phyloP scores from a whole-genome alignment of 768 basidiomycete genomes.

The Daedalea quercina region DNA sequence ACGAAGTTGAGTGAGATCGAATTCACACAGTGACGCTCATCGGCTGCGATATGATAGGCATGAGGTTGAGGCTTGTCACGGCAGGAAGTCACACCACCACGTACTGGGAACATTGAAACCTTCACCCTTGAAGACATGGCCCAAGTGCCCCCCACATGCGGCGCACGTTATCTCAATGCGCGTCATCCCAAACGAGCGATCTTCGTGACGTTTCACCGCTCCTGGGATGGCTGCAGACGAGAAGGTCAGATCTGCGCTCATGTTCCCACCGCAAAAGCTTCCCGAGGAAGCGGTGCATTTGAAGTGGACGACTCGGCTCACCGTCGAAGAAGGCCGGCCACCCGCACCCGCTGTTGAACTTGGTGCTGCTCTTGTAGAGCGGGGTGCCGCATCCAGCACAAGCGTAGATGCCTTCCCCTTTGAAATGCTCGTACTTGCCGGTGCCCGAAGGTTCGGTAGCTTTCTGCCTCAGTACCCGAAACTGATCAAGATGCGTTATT shows the following conservation, averaged over 20 bases:
- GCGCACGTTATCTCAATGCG: constrained; percentile 87
- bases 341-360: constrained; percentile 90
- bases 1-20: constrained; percentile 78
- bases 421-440: constrained; percentile 73
- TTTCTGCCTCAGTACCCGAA: constrained; percentile 78
- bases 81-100: constrained; percentile 18
- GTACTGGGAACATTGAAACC: constrained; percentile 72
- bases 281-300: not conserved
- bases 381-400: constrained; percentile 81
- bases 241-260: not conserved
- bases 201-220: constrained; percentile 75
- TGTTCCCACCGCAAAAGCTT: not conserved
- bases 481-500: constrained; percentile 37
- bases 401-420: constrained; percentile 58
- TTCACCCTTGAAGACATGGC: constrained; percentile 95
- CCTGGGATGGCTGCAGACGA: constrained; percentile 72
- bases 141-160: constrained; percentile 89
- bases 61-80: not conserved
- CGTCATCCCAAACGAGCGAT: constrained; percentile 54
- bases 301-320: constrained; percentile 21
- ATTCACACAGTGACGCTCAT: constrained; percentile 88
- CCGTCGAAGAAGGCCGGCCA: constrained; percentile 99
- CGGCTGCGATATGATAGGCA: constrained; percentile 35
- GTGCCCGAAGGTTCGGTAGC: constrained; percentile 78
- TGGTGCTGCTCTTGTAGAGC: constrained; percentile 83